These are phyloP conservation scores for Rhododendron mucronatum DNA, from an alignment of 148 eudicot species.

Conservation along the genomic window DNA sequence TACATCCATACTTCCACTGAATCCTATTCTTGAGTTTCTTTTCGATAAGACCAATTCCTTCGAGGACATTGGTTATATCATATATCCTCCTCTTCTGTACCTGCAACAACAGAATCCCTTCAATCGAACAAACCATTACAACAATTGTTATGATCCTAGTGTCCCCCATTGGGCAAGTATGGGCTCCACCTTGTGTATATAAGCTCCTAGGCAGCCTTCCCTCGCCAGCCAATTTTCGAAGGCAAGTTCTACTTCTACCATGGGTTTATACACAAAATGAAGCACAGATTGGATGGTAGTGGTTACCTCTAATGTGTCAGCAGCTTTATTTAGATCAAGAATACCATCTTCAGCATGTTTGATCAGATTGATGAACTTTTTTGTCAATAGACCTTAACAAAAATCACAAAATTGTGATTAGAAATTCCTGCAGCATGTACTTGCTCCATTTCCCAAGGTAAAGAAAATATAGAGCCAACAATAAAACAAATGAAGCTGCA, in stretches of 20 bases:
- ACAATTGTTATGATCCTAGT: background rate
- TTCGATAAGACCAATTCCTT: conserved; percentile 96
- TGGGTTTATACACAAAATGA: background rate
- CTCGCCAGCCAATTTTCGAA: background rate
- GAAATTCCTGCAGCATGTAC: conserved; percentile 1
- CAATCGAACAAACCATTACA: background rate
- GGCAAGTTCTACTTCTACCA: background rate
- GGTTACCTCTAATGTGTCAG: conserved; percentile 83
- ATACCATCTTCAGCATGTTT: conserved; percentile 95
- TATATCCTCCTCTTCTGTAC: conserved; percentile 98
- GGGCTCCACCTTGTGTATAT: background rate
- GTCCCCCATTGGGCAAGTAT: background rate
- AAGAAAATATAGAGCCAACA: background rate
- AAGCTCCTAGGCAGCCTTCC: background rate
- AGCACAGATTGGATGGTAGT: background rate
- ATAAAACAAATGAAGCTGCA: conserved; percentile 2
- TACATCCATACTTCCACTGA: conserved; percentile 87
- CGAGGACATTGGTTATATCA: conserved; percentile 96
- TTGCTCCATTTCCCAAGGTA: conserved; percentile 8
- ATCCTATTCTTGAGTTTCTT: conserved; percentile 95
- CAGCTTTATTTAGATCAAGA: conserved; percentile 95
- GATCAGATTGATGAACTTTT: conserved; percentile 84
- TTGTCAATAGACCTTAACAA: conserved; percentile 73
- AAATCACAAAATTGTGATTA: background rate
- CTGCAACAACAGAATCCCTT: conserved; percentile 36